Conservation (phyloP, 169 alveolate species). For the Eimeria sp. region DNA sequence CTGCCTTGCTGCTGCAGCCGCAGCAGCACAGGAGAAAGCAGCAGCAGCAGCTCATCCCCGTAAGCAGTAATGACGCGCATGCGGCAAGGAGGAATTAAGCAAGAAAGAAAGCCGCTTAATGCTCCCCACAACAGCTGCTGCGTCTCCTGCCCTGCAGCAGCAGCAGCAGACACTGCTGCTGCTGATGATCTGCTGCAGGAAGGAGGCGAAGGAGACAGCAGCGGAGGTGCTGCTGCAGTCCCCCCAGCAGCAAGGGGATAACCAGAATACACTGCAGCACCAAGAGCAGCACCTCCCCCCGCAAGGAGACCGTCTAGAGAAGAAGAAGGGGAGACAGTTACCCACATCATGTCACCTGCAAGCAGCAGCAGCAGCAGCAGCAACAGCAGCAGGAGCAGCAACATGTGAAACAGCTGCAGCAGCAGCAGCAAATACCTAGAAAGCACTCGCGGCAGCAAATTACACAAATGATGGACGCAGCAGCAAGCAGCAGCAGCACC, state of each 20-base stretch:
- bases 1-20: not conserved
- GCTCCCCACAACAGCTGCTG: conserved; percentile 78
- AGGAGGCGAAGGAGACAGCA: conserved; percentile 35
- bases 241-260: not conserved
- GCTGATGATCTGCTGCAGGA: not conserved
- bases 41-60: conserved; percentile 59
- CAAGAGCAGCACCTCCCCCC: not conserved
- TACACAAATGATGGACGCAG: not conserved
- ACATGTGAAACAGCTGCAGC: not conserved
- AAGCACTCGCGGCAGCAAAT: not conserved
- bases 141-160: not conserved
- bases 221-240: not conserved
- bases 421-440: not conserved
- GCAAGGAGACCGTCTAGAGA: not conserved
- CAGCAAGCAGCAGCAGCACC: not conserved
- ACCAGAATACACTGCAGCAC: conserved; percentile 20
- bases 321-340: not conserved
- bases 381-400: conserved; percentile 33
- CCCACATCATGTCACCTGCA: conserved; percentile 27
- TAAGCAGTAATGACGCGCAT: conserved; percentile 55
- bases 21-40: conserved; percentile 79
- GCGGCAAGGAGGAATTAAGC: conserved; percentile 77
- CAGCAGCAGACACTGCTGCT: conserved; percentile 17
- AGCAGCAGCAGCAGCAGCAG: conserved; percentile 30
- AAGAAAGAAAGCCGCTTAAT: conserved; percentile 73